phyloP scores from a whole-genome alignment of 331 rosid species.

The Prunus yedoensis region DNA sequence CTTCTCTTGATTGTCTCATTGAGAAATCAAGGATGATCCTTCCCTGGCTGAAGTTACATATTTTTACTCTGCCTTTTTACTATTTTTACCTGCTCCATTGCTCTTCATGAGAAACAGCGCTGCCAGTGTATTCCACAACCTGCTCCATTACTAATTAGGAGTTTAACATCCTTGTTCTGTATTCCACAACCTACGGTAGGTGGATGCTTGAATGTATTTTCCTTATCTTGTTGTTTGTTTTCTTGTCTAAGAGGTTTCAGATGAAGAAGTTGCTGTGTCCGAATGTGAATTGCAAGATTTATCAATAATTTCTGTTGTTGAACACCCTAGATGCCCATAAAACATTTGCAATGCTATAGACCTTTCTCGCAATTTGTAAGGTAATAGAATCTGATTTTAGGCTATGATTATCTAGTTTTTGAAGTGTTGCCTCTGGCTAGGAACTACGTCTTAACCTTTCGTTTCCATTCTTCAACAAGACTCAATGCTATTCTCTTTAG shows the following conservation, averaged over 20 bases:
- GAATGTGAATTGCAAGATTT: slow-evolving; percentile 91
- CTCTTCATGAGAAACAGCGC: too few species aligned
- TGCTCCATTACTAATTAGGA: not conserved
- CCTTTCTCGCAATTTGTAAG: slow-evolving; percentile 87
- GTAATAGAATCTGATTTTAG: slow-evolving; percentile 36
- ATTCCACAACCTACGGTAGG: slow-evolving; percentile 12
- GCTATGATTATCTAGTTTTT: not conserved
- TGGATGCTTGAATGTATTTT: slow-evolving; percentile 13
- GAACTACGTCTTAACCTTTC: not conserved
- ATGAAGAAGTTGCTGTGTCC: slow-evolving; percentile 74
- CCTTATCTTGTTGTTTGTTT: not conserved
- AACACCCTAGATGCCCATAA: slow-evolving; percentile 65
- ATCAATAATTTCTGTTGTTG: slow-evolving; percentile 72
- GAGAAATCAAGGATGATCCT: too few species aligned
- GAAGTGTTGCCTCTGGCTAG: not conserved
- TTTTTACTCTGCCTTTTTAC: too few species aligned
- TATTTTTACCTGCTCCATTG: too few species aligned
- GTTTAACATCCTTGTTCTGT: slow-evolving; percentile 7
- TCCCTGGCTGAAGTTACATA: too few species aligned
- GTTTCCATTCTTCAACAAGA: not conserved
- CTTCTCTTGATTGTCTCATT: too few species aligned
- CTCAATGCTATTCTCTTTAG: not conserved
- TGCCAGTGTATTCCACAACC: not conserved
- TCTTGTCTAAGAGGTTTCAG: slow-evolving; percentile 62
- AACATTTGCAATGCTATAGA: slow-evolving; percentile 74